Conservation (phyloP, 768 basidiomycete species). For the Scleroderma citrinum region DNA sequence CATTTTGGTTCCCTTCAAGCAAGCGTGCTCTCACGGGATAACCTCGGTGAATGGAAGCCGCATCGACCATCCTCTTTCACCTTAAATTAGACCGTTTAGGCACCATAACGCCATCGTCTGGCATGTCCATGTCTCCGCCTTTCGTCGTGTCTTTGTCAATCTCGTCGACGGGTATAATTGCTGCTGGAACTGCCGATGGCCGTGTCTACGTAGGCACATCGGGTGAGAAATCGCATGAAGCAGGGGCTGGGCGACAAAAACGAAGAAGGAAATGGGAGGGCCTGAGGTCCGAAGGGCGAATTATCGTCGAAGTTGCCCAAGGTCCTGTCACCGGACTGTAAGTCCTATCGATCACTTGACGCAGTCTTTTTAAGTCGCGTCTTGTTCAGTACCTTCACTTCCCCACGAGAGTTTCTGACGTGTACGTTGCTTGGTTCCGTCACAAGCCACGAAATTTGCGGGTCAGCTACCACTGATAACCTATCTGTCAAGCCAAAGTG, state of each 20-base stretch:
- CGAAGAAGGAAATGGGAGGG: conserved; percentile 70
- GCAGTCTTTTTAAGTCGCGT: conserved; percentile 1
- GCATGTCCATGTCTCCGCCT: conserved; percentile 63
- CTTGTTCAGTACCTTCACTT: conserved; percentile 43
- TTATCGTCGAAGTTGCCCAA: conserved; percentile 50
- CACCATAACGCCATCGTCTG: conserved; percentile 39
- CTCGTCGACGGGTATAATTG: conserved; percentile 53
- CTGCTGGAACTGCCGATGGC: conserved; percentile 73
- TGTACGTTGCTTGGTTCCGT: conserved; percentile 62
- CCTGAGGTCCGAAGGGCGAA: conserved; percentile 41
- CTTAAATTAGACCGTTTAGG: conserved; percentile 6
- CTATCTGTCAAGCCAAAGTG: conserved; percentile 41
- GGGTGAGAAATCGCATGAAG: conserved; percentile 44
- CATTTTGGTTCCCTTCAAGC: conserved; percentile 63
- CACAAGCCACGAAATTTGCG: conserved; percentile 41
- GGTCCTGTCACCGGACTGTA: conserved; percentile 74
- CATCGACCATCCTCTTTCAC: neutral
- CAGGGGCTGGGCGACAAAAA: conserved; percentile 38
- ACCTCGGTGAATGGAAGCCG: conserved; percentile 42
- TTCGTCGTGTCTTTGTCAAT: conserved; percentile 64
- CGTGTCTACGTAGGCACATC: conserved; percentile 63
- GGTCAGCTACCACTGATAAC: conserved; percentile 32
- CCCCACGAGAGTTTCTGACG: conserved; percentile 39
- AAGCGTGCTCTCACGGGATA: conserved; percentile 49
- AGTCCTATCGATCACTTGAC: conserved; percentile 13